phyloP scores from a whole-genome alignment of 2,329 filamentous ascomycete species.

The Phyllosticta citriasiana region DNA sequence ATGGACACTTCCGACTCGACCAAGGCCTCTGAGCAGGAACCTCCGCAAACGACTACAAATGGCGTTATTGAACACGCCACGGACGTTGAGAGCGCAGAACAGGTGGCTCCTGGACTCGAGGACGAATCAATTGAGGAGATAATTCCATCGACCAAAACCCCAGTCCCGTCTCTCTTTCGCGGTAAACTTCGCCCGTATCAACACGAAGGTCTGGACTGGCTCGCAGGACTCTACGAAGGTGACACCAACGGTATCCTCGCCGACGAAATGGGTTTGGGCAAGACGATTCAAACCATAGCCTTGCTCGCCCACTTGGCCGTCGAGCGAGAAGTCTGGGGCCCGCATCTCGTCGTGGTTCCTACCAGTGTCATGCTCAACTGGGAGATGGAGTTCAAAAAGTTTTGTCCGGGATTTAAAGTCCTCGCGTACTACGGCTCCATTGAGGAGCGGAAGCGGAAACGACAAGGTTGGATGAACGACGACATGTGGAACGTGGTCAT shows the following conservation, averaged over 20 bases:
- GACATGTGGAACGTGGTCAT: conserved; percentile 93
- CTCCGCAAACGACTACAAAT: background rate
- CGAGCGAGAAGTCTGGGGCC: conserved; percentile 85
- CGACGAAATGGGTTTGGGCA: conserved; percentile 97
- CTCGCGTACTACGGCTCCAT: conserved; percentile 92
- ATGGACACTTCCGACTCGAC: background rate
- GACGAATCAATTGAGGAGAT: conserved; percentile 16
- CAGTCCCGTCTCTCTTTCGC: conserved; percentile 56
- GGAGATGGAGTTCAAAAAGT: conserved; percentile 99
- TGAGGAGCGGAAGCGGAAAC: conserved; percentile 83
- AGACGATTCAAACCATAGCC: conserved; percentile 96
- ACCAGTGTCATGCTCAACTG: conserved; percentile 99
- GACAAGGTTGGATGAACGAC: conserved; percentile 86
- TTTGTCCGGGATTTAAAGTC: conserved; percentile 95
- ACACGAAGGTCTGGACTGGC: conserved; percentile 93
- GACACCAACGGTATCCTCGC: conserved; percentile 93
- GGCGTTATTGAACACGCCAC: background rate
- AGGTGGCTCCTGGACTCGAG: background rate
- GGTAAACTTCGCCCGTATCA: conserved; percentile 92
- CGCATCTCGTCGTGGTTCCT: conserved; percentile 89
- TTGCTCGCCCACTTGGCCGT: conserved; percentile 87
- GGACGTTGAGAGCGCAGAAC: background rate
- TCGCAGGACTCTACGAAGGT: conserved; percentile 83
- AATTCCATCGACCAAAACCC: conserved; percentile 41
- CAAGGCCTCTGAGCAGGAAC: background rate